Evolutionary conservation across 2,329 filamentous ascomycete species (phyloP), one percentile per base, ranked within the genome.

Genomic region (Neonectria magnoliae): DNA sequence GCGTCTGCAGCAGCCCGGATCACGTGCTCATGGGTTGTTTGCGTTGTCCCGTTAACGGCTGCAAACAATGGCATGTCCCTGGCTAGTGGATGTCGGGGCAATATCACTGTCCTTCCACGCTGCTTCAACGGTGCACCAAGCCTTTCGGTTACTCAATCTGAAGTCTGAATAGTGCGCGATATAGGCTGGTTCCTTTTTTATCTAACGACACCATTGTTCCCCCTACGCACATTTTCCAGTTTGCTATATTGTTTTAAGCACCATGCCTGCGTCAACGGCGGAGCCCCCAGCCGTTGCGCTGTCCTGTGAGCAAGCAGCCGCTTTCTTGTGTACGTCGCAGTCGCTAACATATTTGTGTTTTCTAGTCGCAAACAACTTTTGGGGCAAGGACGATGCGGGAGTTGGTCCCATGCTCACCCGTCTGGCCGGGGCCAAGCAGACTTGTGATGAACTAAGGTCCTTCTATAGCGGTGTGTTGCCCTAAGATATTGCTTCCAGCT

Each of bases 301-400:
- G 76, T 92, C 90, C 51, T 92, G 89, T 91, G 82, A 75, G 84
- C 60, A 60, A 52, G 45, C 44, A 41, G 11, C 41, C 25, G 27
- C 31, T 47, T 11, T 18, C 18, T 42, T 52, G 9, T 16, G 18
- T 14, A 33, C 5, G 11, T 13, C 50, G 7, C 33, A 18, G 22
- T 54, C 13, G 29, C 75, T 76, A 57, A 75, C 65, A 55, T 33
- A 20, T 52, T 52, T 33, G 27, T 45, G 36, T 38, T 25, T 25
- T 44, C 3, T 55, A 94, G 94, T 99, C 83, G 95, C 96, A 75
- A 99, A 99, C 83, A 99, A 99, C 79, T 99, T 99, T 81, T 99
- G 96, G 96, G 96, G 96, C 69, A 98, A 97, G 85, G 95, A 98
- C 79, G 96, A 99, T 85, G 96, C 95, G 56, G 97, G 96, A 77